Evolutionary conservation across 208 protist species (phyloP), one percentile per base, ranked within the genome.

Genomic region (Angomonas desouzai): DNA sequence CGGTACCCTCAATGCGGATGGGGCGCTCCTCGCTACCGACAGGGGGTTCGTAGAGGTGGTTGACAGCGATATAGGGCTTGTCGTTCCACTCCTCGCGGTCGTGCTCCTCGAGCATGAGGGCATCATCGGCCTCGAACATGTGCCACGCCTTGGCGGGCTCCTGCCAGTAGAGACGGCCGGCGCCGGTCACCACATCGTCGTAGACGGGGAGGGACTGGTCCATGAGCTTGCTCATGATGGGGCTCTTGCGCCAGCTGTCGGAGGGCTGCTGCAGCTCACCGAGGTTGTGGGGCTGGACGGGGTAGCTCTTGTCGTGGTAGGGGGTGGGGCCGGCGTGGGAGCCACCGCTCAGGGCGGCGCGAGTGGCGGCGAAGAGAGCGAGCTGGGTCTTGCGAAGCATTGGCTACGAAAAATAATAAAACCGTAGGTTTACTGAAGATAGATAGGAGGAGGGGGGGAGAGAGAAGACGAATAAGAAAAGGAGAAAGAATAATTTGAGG

Each of bases 51-150:
- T 94, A 94, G 34, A 94, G 79, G 66, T 94, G 89, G 68, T 94
- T 94, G 20, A 94, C 89, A 10, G 89, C 85, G 64, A 91, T 66
- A 61, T 94, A 94, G 30, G 89, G 89, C 48, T 77, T 71, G 47
- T 94, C 89, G 69, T 94, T 94, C 84, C 85, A 94, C 82, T 94
- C 89, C 67, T 94, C 89, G 57, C 83, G 85, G 66, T 94, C 89
- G 70, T 94, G 89, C 76, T 94, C 89, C 83, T 94, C 89, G 33
- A 94, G 75, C 76, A 92, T 89, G 63, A 94, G 79, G 49, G 85
- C 91, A 70, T 94, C 89, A 72, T 94, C 89, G 43, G 83, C 85
- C 68, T 92, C 85, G 62, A 92, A 91, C 36, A 89, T 64, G 76
- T 94, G 86, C 83, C 86, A 92, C 58, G 76, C 76, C 69, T 85